Evolutionary conservation across 2,329 filamentous ascomycete species (phyloP), one percentile per base, ranked within the genome.

Genomic region (Xylaria hypoxylon): DNA sequence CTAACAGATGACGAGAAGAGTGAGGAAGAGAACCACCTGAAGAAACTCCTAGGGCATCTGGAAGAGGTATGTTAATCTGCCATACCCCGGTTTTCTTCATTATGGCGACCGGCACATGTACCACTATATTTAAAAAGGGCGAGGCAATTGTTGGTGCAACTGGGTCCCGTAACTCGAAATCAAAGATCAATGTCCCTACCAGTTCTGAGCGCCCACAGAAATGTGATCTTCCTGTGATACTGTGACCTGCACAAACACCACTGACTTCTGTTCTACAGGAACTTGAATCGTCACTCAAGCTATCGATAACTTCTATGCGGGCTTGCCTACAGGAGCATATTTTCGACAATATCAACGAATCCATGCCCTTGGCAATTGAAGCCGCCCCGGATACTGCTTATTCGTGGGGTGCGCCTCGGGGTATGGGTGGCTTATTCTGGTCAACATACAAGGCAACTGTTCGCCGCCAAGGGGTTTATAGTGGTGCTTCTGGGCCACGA

Each of bases 371-470:
- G 17, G 84, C 84, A 1, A 74, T 79, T 1, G 68, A 77, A 7
- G 75, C 76, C 61, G 80, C 80, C 11, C 72, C 70, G 10, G 35
- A 65, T 10, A 81, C 77, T n/a, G 78, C 78, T 8, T 62, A 64
- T 15, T 72, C 76, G n/a, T 85, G 82, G 82, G 78, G 79, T 10
- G 72, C 73, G 5, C 75, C 80, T 65, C 79, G 75, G 33, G 42
- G 68, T 15, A 73, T 77, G 35, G 86, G 86, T 11, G 86, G 86
- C 1, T 74, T 86, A 13, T 70, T 74, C 38, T 89, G 79, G 77
- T 28, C 76, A 2, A 88, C 87, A 0, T 90, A 89, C 70, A 86
- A 84, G 74, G 88, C 87, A 10, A 75, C 69, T 1, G 70, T 72
- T 8, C 58, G 64, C 68, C 77, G 64, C 65, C 70, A 64, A 38